These are phyloP conservation scores for Leccinum imitatum DNA, from an alignment of 768 basidiomycete genomes.

Conservation along the genomic window DNA sequence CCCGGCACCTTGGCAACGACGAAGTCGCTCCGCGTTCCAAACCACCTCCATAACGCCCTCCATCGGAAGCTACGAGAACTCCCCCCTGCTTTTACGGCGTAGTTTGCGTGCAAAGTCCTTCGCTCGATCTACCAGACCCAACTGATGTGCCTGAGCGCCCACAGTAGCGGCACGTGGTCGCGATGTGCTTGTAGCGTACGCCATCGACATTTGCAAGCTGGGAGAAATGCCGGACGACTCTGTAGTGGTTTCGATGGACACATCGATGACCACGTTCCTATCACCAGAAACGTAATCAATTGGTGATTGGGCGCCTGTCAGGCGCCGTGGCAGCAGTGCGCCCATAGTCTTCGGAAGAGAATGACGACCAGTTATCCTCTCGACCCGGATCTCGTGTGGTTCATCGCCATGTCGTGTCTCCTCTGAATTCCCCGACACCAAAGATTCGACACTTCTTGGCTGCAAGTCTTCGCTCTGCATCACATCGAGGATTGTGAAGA, in stretches of 20 bases:
- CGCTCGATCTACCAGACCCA: conserved; percentile 37
- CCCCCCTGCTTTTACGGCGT: conserved; percentile 37
- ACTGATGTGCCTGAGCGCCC: conserved; percentile 27
- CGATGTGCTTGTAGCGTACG: conserved; percentile 25
- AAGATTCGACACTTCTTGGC: conserved; percentile 46
- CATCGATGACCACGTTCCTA: conserved; percentile 41
- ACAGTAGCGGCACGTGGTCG: conserved; percentile 38
- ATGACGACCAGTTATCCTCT: conserved; percentile 44
- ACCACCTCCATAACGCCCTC: conserved; percentile 23
- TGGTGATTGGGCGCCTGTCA: conserved; percentile 43
- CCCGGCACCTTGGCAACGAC: conserved; percentile 33
- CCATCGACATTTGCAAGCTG: conserved; percentile 15
- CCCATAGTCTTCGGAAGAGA: conserved; percentile 43
- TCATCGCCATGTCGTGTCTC: conserved; percentile 41
- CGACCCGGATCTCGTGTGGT: conserved; percentile 48
- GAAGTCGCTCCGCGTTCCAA: conserved; percentile 11
- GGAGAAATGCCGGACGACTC: conserved; percentile 9
- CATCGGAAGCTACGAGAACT: conserved; percentile 8
- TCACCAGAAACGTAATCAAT: conserved; percentile 34
- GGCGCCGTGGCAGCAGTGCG: conserved; percentile 44
- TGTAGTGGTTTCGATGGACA: conserved; percentile 47
- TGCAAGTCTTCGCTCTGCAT: conserved; percentile 24
- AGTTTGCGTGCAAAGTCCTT: conserved; percentile 45
- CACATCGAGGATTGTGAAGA: conserved; percentile 5
- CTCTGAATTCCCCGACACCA: conserved; percentile 38